Conservation (phyloP, 805 yeast species). For the Pichia manshurica region DNA sequence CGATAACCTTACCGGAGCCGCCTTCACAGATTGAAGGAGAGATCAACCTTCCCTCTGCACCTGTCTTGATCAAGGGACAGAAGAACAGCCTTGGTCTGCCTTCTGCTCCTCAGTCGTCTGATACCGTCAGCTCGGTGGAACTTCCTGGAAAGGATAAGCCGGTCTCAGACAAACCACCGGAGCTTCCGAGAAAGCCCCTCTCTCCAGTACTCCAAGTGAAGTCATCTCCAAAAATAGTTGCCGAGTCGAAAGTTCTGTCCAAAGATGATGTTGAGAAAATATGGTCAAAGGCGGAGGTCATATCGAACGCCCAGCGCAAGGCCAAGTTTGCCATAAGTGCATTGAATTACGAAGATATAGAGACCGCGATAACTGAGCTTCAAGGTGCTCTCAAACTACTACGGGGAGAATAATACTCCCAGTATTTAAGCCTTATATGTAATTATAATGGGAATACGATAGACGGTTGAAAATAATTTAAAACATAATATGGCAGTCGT, state of each 20-base stretch:
- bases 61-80: conserved; percentile 29
- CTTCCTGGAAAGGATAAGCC: no score
- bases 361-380: conserved; percentile 61
- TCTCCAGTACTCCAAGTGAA: no score
- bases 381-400: conserved; percentile 46
- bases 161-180: no score
- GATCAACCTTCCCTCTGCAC: conserved; percentile 25
- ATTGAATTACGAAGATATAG: conserved; percentile 66
- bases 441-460: no score
- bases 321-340: conserved; percentile 78
- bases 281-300: conserved; percentile 49
- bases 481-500: no score
- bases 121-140: not conserved
- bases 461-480: no score
- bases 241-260: conserved; percentile 14
- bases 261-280: conserved; percentile 42
- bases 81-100: conserved; percentile 28
- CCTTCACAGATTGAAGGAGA: conserved; percentile 23
- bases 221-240: not conserved
- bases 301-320: conserved; percentile 56
- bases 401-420: conserved; percentile 18
- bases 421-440: no score
- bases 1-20: conserved; percentile 15
- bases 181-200: not conserved
- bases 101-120: conserved; percentile 17